These are phyloP conservation scores for Leptodontidium sp. DNA, from an alignment of 2,329 filamentous ascomycete genomes.

Conservation along the genomic window DNA sequence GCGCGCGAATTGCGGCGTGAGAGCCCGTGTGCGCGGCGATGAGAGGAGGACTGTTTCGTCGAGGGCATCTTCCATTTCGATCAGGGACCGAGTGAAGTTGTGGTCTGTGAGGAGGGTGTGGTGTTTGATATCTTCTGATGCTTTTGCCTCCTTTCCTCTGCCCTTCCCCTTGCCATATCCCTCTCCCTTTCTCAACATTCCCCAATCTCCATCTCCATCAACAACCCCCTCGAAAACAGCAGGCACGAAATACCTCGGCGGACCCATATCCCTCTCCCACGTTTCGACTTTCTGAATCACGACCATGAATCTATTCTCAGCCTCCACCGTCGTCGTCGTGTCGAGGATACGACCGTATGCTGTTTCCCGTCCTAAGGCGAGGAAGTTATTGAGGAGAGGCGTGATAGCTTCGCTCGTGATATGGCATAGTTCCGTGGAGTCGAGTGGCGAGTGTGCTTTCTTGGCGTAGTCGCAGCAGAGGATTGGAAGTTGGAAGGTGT, in stretches of 20 bases:
- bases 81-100: background rate
- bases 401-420: background rate
- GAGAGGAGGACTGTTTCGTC: background rate
- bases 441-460: background rate
- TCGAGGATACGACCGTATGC: background rate
- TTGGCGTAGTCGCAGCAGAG: slow-evolving; percentile 6
- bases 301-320: background rate
- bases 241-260: background rate
- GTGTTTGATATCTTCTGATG: background rate
- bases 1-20: background rate
- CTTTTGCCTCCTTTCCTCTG: background rate
- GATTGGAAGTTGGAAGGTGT: background rate
- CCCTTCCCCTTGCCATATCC: too few species aligned
- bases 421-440: background rate
- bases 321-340: background rate
- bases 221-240: background rate
- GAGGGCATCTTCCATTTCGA: background rate
- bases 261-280: background rate
- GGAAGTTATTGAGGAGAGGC: background rate
- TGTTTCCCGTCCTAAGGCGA: background rate
- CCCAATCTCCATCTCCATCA: background rate
- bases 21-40: background rate
- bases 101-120: background rate
- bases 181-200: background rate
- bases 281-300: background rate